These are phyloP conservation scores for Diplodia corticola DNA, from an alignment of 2,329 filamentous ascomycete genomes.

Conservation along the genomic window DNA sequence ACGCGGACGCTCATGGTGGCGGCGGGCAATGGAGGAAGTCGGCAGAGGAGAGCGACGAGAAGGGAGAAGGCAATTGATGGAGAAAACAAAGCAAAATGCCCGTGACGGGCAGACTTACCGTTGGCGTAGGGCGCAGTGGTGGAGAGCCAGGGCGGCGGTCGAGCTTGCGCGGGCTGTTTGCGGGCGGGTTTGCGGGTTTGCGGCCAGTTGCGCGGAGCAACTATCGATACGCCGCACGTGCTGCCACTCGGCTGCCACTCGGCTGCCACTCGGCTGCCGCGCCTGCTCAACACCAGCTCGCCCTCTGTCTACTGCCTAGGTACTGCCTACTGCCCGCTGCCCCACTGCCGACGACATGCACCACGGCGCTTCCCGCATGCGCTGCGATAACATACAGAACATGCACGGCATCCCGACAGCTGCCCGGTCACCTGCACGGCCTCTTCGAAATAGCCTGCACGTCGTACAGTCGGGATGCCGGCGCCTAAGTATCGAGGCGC, in stretches of 20 bases:
- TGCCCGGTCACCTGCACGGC: not conserved
- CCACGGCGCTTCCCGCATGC: not conserved
- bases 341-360: not conserved
- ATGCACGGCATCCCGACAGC: not conserved
- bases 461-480: not conserved
- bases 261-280: no score
- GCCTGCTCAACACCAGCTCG: not conserved
- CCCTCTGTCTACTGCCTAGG: no score
- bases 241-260: no score
- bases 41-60: not conserved
- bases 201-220: constrained; percentile 9
- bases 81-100: constrained; percentile 31
- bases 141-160: not conserved
- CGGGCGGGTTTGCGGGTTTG: not conserved
- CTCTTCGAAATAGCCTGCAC: not conserved
- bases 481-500: constrained; percentile 4
- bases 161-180: not conserved
- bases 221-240: constrained; percentile 4
- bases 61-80: constrained; percentile 25
- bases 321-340: no score
- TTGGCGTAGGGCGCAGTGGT: constrained; percentile 9
- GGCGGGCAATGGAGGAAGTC: constrained; percentile 8
- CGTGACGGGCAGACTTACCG: constrained; percentile 29
- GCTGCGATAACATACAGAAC: not conserved
- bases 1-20: constrained; percentile 68